Conservation (phyloP, 2,329 filamentous ascomycete genomes). For the Beauveria asiatica region DNA sequence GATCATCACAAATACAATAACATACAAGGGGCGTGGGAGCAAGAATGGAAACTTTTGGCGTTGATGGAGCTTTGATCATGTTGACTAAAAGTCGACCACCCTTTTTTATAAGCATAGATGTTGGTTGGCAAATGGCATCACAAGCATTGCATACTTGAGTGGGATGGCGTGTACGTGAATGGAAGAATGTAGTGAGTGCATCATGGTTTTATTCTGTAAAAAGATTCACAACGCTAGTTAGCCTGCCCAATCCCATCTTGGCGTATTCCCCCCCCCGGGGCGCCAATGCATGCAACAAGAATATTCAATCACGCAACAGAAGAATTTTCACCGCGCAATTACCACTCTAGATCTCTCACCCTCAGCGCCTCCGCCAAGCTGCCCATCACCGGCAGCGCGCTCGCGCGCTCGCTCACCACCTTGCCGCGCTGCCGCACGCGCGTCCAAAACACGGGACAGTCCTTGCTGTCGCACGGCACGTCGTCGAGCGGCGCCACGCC, state of each 20-base stretch:
- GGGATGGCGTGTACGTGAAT: too few species aligned
- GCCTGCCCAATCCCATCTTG: background rate
- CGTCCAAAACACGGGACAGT: constrained; percentile 88
- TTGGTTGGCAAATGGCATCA: too few species aligned
- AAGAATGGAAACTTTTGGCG: background rate
- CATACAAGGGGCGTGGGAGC: background rate
- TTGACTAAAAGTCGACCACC: too few species aligned
- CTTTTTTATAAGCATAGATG: too few species aligned
- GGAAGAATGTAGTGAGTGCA: too few species aligned
- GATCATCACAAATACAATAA: background rate
- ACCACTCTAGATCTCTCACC: constrained; percentile 27
- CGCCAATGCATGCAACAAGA: background rate
- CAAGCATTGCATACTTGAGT: too few species aligned
- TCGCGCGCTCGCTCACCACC: constrained; percentile 30
- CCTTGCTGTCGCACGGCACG: constrained; percentile 80
- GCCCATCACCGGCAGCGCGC: constrained; percentile 24
- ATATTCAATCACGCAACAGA: background rate
- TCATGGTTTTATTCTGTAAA: background rate
- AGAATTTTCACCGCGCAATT: background rate
- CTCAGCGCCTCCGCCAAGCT: constrained; percentile 22
- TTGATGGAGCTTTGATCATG: background rate
- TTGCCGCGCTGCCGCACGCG: constrained; percentile 53
- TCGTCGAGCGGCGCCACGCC: constrained; percentile 64
- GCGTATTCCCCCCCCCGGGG: background rate
- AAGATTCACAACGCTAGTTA: background rate